Percentiles rank a stretch among this genome's conserved stretches.
Conservation (phyloP, 306 rosid species). For the Chamaecrista fasciculata region DNA sequence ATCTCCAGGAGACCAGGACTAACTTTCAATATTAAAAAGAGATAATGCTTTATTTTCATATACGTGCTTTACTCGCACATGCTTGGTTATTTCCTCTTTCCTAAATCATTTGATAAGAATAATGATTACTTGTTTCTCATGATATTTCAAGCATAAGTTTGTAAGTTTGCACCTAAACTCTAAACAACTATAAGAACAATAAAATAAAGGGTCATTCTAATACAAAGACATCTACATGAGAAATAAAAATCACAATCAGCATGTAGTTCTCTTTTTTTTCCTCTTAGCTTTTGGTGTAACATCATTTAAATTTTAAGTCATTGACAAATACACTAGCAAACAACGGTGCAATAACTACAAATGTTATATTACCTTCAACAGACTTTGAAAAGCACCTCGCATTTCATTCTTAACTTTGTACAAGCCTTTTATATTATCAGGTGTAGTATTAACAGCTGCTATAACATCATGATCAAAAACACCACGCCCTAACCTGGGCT, state of each 20-base stretch:
- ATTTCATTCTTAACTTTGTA: conserved; percentile 83
- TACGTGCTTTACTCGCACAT: neutral
- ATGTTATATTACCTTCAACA: conserved; percentile 62
- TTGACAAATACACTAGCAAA: neutral
- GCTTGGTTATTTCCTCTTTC: neutral
- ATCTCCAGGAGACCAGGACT: neutral
- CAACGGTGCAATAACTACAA: conserved; percentile 4
- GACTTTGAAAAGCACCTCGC: conserved; percentile 70
- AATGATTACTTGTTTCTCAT: neutral
- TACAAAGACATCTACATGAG: neutral
- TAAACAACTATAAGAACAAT: neutral
- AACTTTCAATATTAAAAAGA: neutral
- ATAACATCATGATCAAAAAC: conserved; percentile 52
- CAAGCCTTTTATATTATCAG: conserved; percentile 58
- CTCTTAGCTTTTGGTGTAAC: neutral
- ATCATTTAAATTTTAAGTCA: conserved; percentile 1
- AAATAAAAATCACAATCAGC: neutral
- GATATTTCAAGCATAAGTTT: neutral
- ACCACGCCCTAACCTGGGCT: conserved; percentile 58
- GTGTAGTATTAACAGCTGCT: conserved; percentile 55
- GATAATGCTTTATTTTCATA: neutral
- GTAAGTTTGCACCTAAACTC: no score
- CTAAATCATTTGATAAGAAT: neutral
- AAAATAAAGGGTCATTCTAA: neutral
- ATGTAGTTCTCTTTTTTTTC: neutral